Evolutionary conservation across 345 rosid genomes (phyloP).

Genomic region (Melastoma malabathricum): DNA sequence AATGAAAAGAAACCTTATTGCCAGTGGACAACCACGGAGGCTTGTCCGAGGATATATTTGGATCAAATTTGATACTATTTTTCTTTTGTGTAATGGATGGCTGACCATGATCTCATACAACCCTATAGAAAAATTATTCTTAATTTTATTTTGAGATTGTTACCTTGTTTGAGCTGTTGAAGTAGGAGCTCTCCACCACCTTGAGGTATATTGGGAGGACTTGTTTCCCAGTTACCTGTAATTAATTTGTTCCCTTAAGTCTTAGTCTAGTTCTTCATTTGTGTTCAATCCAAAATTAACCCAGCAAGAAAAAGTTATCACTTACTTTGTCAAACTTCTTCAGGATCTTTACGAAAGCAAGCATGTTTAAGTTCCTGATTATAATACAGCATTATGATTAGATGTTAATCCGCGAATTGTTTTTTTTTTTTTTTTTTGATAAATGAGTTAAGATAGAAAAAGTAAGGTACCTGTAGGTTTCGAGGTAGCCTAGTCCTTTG

Average conservation of each 20-base stretch:
- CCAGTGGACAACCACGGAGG: no score
- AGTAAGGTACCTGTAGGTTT: slow-evolving; percentile 50
- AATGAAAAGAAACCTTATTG: no score
- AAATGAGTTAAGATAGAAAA: neutral
- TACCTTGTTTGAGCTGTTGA: slow-evolving; percentile 93
- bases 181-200: slow-evolving; percentile 92
- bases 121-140: neutral
- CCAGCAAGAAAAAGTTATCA: neutral
- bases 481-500: slow-evolving; percentile 79
- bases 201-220: slow-evolving; percentile 76
- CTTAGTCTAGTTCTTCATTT: neutral
- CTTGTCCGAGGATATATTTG: no score
- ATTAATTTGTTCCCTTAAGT: neutral
- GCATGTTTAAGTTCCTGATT: slow-evolving; percentile 83
- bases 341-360: slow-evolving; percentile 89
- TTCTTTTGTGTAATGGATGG: slow-evolving; percentile 3
- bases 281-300: neutral
- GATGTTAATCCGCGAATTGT: no score
- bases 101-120: no score
- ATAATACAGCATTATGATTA: neutral
- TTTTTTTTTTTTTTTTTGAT: no score
- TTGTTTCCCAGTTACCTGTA: slow-evolving; percentile 79
- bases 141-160: neutral
- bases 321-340: slow-evolving; percentile 90
- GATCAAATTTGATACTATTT: no score